Evolutionary conservation across 345 rosid species (phyloP).

Genomic region (Eucalyptus caleyi): DNA sequence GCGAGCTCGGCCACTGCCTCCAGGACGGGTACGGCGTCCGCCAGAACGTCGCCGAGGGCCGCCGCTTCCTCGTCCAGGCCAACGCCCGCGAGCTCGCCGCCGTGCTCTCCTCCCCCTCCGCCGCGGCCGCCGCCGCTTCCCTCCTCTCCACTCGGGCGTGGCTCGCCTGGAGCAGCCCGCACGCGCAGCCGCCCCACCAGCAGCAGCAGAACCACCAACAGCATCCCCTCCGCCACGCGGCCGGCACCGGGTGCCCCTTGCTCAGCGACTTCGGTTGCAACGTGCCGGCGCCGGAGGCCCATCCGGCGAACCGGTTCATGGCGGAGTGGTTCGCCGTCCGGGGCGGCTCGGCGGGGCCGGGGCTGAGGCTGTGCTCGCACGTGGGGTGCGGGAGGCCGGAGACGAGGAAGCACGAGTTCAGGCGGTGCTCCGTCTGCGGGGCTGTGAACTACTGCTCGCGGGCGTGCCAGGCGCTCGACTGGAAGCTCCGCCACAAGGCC

Average conservation of each 20-base stretch:
- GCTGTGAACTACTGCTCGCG: constrained; percentile 81
- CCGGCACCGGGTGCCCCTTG: constrained; percentile 50
- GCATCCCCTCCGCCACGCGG: constrained; percentile 8
- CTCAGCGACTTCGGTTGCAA: constrained; percentile 95
- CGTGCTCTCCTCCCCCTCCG: constrained; percentile 1
- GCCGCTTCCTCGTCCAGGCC: constrained; percentile 23
- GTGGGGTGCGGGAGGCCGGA: constrained; percentile 89
- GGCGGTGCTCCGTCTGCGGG: constrained; percentile 85
- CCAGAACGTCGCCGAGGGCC: constrained; percentile 15
- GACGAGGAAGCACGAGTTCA: constrained; percentile 69
- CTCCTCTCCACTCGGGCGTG: not conserved
- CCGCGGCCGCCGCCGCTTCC: not conserved
- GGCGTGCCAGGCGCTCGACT: constrained; percentile 89
- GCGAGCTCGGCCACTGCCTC: constrained; percentile 27
- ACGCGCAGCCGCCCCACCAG: not conserved
- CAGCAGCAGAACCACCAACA: not conserved
- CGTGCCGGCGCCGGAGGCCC: constrained; percentile 88
- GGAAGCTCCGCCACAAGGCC: constrained; percentile 66
- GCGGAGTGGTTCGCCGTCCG: constrained; percentile 59
- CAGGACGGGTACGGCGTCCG: constrained; percentile 24
- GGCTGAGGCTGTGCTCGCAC: constrained; percentile 78
- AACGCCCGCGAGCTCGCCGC: constrained; percentile 19
- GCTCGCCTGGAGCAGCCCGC: constrained; percentile 1
- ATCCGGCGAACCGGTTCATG: constrained; percentile 69
- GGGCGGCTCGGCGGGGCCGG: constrained; percentile 31